phyloP scores from a whole-genome alignment of 345 rosid species.

The Moricandia moricandioides region DNA sequence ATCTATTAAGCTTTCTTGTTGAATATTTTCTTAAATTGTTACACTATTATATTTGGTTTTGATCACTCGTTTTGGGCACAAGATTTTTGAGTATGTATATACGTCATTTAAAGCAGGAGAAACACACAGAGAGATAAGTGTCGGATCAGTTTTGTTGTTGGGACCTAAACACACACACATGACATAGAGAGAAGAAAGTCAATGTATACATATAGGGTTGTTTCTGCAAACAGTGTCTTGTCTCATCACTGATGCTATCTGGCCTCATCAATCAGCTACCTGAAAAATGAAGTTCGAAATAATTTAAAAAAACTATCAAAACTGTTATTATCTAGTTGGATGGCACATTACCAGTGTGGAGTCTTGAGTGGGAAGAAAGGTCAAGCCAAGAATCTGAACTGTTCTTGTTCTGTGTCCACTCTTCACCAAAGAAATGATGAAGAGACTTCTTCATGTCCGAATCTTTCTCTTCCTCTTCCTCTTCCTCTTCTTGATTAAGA shows the following conservation, averaged over 20 bases:
- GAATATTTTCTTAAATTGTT: too few species aligned
- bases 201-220: conserved; percentile 28
- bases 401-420: conserved; percentile 46
- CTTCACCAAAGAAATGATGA: conserved; percentile 74
- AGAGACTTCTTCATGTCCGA: conserved; percentile 55
- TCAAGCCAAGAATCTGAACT: conserved; percentile 47
- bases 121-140: conserved; percentile 21
- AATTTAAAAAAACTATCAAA: not conserved
- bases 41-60: not conserved
- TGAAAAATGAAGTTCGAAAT: not conserved
- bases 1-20: not conserved
- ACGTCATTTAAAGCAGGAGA: conserved; percentile 5
- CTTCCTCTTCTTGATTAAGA: conserved; percentile 35
- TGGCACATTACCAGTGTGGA: conserved; percentile 39
- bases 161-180: conserved; percentile 24
- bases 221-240: conserved; percentile 34
- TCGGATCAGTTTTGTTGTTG: conserved; percentile 32
- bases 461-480: conserved; percentile 36
- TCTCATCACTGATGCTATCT: conserved; percentile 28
- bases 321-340: not conserved
- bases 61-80: conserved; percentile 2
- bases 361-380: conserved; percentile 45
- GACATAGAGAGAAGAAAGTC: not conserved
- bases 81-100: not conserved
- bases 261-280: conserved; percentile 15